A percentile compares a stretch with the other conserved stretches of the same genome.
These are phyloP conservation scores for Ceratobasidium sp. DNA, from an alignment of 1,284 basidiomycete genomes.

Conservation along the genomic window DNA sequence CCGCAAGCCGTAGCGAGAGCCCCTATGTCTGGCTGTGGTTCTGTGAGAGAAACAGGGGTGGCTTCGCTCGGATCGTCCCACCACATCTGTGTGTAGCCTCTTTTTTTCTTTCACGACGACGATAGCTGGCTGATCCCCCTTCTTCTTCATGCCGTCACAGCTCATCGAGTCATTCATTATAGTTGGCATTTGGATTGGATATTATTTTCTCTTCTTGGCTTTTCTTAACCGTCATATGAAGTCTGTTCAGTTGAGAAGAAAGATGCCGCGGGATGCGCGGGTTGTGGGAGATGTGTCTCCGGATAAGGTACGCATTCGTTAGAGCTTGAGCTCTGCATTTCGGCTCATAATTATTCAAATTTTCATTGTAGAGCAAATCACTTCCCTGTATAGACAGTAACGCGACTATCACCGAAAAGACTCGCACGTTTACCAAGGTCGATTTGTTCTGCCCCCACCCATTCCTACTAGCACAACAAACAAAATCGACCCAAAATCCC, in stretches of 20 bases:
- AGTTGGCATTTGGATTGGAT: constrained; percentile 9
- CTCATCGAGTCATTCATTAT: constrained; percentile 17
- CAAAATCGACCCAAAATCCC: neutral
- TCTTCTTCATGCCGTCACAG: neutral
- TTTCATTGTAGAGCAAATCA: neutral
- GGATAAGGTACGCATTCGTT: constrained; percentile 14
- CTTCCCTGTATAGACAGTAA: constrained; percentile 15
- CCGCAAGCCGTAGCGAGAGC: neutral
- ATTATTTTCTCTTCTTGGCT: neutral
- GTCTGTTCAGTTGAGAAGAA: neutral
- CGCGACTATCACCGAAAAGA: constrained; percentile 15
- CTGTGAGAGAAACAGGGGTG: constrained; percentile 1
- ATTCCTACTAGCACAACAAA: constrained; percentile 5
- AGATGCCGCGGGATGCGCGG: neutral
- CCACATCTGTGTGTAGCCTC: constrained; percentile 9
- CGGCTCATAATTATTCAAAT: neutral
- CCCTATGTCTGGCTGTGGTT: neutral
- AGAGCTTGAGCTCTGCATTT: neutral
- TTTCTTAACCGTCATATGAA: constrained; percentile 15
- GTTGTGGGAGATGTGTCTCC: neutral
- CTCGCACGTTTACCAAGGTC: neutral
- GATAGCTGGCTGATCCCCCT: neutral
- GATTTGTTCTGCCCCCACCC: constrained; percentile 25
- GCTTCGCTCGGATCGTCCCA: constrained; percentile 5
- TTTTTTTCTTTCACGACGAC: constrained; percentile 1